Base-by-base conservation (phyloP, 2,329 filamentous ascomycete species). In the Cordyceps militaris region DNA sequence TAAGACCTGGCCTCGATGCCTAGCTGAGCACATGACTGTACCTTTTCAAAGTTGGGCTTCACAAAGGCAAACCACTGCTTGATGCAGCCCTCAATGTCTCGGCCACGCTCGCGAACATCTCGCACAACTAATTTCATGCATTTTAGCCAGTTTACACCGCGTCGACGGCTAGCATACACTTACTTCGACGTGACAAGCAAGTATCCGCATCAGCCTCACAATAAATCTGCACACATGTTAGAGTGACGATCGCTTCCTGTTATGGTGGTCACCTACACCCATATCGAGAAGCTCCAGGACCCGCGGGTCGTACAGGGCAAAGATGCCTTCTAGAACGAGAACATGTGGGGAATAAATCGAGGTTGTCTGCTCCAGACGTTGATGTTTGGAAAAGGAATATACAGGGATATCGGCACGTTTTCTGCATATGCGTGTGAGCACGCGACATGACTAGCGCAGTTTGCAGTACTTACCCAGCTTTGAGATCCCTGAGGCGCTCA, bases 1-100 rank as follows among this genome's bases (percentile, higher is more conserved):
- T 40, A 4, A 49, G 40, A 21, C 16, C 28, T 6, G 28, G 28
- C 28, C 28, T 11, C 7, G 71, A 87, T 89, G 92, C 88, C 66
- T 94, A 97, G 67, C 97, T 97, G 14, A 16, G n/a, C 14, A 13
- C 19, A 16, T 14, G 24, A 43, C n/a, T 66, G 57, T 67, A 80
- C 81, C 73, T 88, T 90, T 71, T 93, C 88, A 66, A 95, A 97
- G 67, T 97, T 97, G 3, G 94, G 94, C 73, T 99, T 99, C 44
- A 99, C 94, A 69, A 89, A 99, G 11, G 76, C 77, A 70, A 97
- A 97, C 94, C 94, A 99, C 71, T 99, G 94, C 73, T 97, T 97
- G 71, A 99, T 92, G 67, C 92, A 93, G 42, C 94, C 94, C 69
- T 97, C 89, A 58, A 97, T 88, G 67, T 96, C 93, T 68, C 94